These are phyloP conservation scores for Zygoascus bituminiphila DNA, from an alignment of 805 yeast species.

Conservation along the genomic window DNA sequence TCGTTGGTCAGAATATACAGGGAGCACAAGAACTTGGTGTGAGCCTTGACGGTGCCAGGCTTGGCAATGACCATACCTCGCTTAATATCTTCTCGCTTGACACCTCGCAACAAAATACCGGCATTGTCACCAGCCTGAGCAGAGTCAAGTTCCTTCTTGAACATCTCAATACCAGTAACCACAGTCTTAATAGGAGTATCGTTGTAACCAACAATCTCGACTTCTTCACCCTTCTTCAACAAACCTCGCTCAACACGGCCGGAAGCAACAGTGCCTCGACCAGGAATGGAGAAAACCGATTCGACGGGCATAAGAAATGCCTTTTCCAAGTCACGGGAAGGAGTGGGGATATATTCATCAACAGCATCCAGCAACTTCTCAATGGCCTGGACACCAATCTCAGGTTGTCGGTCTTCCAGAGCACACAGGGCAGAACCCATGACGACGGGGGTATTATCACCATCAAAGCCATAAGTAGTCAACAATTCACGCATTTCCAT, in stretches of 20 bases:
- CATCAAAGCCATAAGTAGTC: slow-evolving; percentile 88
- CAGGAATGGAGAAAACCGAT: slow-evolving; percentile 95
- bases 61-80: slow-evolving; percentile 98
- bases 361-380: slow-evolving; percentile 80
- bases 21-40: slow-evolving; percentile 89
- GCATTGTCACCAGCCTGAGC: slow-evolving; percentile 99
- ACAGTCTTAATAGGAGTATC: slow-evolving; percentile 82
- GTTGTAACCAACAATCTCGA: slow-evolving; percentile 92
- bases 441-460: slow-evolving; percentile 94
- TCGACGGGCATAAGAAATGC: slow-evolving; percentile 97
- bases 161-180: slow-evolving; percentile 98
- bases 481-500: slow-evolving; percentile 99
- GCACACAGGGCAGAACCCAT: slow-evolving; percentile 99
- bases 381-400: slow-evolving; percentile 84
- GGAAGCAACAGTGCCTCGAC: slow-evolving; percentile 99
- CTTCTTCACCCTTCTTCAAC: slow-evolving; percentile 96
- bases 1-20: slow-evolving; percentile 88
- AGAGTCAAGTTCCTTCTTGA: slow-evolving; percentile 94
- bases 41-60: slow-evolving; percentile 86
- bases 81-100: slow-evolving; percentile 91
- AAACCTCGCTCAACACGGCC: slow-evolving; percentile 99
- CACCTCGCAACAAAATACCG: slow-evolving; percentile 95
- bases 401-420: slow-evolving; percentile 78
- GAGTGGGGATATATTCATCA: slow-evolving; percentile 93
- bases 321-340: slow-evolving; percentile 89